Evolutionary conservation across 2,329 filamentous ascomycete species (phyloP).

Genomic region (Talaromyces piceae): DNA sequence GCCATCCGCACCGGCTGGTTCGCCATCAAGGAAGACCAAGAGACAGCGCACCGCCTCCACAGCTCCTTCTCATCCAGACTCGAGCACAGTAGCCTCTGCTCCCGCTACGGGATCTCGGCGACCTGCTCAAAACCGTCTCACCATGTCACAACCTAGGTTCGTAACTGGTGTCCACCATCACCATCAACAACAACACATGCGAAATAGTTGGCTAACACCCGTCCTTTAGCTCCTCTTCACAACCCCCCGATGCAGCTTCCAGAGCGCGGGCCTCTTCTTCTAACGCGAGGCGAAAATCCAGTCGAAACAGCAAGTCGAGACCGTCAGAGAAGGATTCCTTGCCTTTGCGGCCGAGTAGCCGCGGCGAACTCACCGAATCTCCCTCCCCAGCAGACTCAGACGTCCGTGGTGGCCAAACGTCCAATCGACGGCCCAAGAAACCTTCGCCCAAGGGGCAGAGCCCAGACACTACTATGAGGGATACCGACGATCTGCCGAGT

Average conservation of each 20-base stretch:
- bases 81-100: conserved; percentile 38
- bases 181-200: too few relatives aligned
- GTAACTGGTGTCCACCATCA: too few relatives aligned
- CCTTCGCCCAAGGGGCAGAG: conserved; percentile 47
- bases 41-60: conserved; percentile 57
- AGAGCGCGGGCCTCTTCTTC: conserved; percentile 49
- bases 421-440: conserved; percentile 46
- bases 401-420: conserved; percentile 26
- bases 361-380: conserved; percentile 4
- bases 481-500: conserved; percentile 51
- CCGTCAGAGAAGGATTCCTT: conserved; percentile 33
- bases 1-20: conserved; percentile 23
- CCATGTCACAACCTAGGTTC: conserved; percentile 38
- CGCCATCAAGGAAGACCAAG: conserved; percentile 55
- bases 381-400: conserved; percentile 21
- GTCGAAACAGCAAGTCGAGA: conserved; percentile 59
- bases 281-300: conserved; percentile 64
- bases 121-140: conserved; percentile 26
- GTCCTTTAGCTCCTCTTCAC: conserved; percentile 51
- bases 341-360: not conserved
- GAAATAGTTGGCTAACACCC: conserved; percentile 11
- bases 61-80: conserved; percentile 18
- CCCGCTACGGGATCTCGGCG: conserved; percentile 38
- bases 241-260: conserved; percentile 57
- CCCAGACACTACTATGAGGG: conserved; percentile 64